Evolutionary conservation across 2,329 filamentous ascomycete species (phyloP), one percentile per base, ranked within the genome.

Genomic region (Fusarium tjaetaba): DNA sequence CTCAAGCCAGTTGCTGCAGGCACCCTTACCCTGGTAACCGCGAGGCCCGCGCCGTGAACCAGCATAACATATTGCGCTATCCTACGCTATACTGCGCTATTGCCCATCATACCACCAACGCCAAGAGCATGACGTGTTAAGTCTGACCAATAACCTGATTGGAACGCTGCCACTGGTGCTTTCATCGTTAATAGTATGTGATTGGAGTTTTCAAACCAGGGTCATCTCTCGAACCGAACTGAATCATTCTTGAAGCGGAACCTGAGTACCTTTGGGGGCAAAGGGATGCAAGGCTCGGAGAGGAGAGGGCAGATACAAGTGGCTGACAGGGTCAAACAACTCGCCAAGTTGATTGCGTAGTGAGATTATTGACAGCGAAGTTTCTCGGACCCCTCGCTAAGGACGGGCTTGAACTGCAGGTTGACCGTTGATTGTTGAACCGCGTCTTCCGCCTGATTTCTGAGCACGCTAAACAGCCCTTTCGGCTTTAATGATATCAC

Each of bases 41-140:
- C 30, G 42, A 48, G 32, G 41, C 16, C 52, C 60, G 60, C 60
- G 52, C 53, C 60, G 22, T 18, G 58, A 42, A 34, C 48, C 22
- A 56, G 15, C n/a, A 41, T 60, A n/a, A 59, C 42, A 39, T 39
- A 15, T 22, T 18, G 24, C 51, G 51, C 51, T 22, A 28, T 34
- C 4, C 30, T 14, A 51, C 48, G 51, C 51, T 39, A 53, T 34
- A 9, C 13, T 41, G 20, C 41, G 26, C 42, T 59, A 60, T 60
- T 58, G 24, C 34, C 15, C 20, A 30, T n/a, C 3, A 43, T 36
- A 28, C 16, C 30, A 28, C 38, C 30, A 7, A 13, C 22, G 28
- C 46, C 26, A 32, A 60, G 46, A 56, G 20, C 8, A 24, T 60
- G 60, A 48, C 34, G 18, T 59, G 34, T 41, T n/a, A 18, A n/a